A percentile compares a stretch with the other conserved stretches of the same genome.
Evolutionary conservation across 495 filamentous ascomycete genomes (phyloP).

Genomic region (Hypoxylon fragiforme): DNA sequence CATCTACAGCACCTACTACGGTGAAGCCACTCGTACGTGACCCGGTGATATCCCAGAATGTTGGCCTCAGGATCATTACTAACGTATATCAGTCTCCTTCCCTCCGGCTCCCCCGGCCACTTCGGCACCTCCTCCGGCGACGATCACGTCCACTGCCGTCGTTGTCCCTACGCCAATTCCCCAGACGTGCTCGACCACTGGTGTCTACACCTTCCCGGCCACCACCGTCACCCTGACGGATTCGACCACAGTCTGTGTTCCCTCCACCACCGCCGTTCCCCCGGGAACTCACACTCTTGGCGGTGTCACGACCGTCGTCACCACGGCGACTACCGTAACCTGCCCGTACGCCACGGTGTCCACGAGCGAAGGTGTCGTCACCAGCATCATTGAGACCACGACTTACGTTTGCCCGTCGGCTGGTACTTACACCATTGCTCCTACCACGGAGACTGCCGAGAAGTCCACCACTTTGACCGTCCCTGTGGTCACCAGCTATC

Average conservation of each 20-base stretch:
- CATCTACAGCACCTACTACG: constrained; percentile 60
- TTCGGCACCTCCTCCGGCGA: constrained; percentile 27
- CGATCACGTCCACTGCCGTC: constrained; percentile 36
- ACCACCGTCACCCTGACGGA: constrained; percentile 69
- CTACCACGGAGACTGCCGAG: constrained; percentile 63
- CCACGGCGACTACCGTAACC: constrained; percentile 67
- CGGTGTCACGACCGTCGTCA: constrained; percentile 76
- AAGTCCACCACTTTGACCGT: constrained; percentile 62
- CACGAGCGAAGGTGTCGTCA: constrained; percentile 64
- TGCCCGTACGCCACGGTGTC: constrained; percentile 73
- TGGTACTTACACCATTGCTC: constrained; percentile 81
- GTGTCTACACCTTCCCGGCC: constrained; percentile 79
- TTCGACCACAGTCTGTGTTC: constrained; percentile 67
- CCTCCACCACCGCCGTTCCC: constrained; percentile 63
- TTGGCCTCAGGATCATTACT: neutral
- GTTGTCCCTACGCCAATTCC: constrained; percentile 66
- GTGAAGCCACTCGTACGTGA: constrained; percentile 61
- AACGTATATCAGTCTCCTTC: constrained; percentile 39
- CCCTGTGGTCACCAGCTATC: constrained; percentile 66
- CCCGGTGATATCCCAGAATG: neutral
- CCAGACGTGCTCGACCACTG: constrained; percentile 70
- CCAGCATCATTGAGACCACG: constrained; percentile 71
- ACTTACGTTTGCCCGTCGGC: constrained; percentile 77
- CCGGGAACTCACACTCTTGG: constrained; percentile 72
- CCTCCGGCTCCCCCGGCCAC: constrained; percentile 42